Conservation (phyloP, 768 basidiomycete genomes). For the Hericium rajendrae region DNA sequence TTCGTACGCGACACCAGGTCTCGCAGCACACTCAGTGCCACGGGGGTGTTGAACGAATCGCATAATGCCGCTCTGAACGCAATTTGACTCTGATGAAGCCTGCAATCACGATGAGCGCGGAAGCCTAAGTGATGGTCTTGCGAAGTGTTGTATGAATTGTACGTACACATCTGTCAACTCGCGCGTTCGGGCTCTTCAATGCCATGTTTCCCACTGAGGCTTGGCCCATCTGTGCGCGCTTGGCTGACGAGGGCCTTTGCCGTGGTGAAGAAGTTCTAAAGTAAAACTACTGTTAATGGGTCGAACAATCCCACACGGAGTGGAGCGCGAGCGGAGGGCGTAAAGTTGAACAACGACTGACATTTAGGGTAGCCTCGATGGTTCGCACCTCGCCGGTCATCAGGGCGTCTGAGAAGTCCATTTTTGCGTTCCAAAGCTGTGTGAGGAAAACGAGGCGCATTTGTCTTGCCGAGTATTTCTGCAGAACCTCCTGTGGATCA, state of each 20-base stretch:
- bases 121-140: neutral
- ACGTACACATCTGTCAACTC: constrained; percentile 57
- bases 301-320: neutral
- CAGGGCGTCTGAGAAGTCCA: constrained; percentile 87
- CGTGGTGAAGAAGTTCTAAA: constrained; percentile 87
- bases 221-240: constrained; percentile 34
- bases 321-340: neutral
- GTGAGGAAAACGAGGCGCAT: constrained; percentile 85
- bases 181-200: constrained; percentile 57
- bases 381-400: constrained; percentile 86
- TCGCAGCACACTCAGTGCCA: constrained; percentile 63
- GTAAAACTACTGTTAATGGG: neutral
- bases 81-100: constrained; percentile 64
- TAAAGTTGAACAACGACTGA: constrained; percentile 27
- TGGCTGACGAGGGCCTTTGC: constrained; percentile 74
- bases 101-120: constrained; percentile 23
- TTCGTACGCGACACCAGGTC: constrained; percentile 82
- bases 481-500: constrained; percentile 67
- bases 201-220: constrained; percentile 53
- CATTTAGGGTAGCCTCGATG: constrained; percentile 79
- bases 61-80: constrained; percentile 81
- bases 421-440: constrained; percentile 85
- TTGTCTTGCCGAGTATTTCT: constrained; percentile 77
- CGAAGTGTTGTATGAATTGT: neutral
- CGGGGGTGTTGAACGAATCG: constrained; percentile 96